These are phyloP conservation scores for Apiospora sp. DNA, from an alignment of 2,329 filamentous ascomycete genomes.

Conservation along the genomic window DNA sequence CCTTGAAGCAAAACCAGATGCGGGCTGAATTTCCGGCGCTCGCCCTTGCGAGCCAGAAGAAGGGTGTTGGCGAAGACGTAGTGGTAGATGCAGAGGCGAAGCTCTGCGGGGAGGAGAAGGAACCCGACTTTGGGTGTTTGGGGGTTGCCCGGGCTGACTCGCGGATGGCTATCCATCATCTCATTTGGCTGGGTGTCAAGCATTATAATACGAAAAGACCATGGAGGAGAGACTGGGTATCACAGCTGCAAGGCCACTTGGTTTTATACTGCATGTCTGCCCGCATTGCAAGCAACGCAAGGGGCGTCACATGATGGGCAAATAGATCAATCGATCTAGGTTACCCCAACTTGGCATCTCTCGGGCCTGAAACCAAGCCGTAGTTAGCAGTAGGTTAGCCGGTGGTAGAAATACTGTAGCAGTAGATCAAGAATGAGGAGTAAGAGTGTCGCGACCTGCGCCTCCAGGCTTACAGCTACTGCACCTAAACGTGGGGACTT, in stretches of 20 bases:
- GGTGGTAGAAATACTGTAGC: no score
- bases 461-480: not conserved
- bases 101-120: not conserved
- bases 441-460: not conserved
- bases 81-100: not conserved
- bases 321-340: no score
- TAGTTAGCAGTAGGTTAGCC: no score
- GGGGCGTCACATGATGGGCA: no score
- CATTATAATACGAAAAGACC: not conserved
- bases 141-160: not conserved
- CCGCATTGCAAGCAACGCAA: no score
- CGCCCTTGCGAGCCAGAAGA: not conserved
- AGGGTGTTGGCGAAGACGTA: not conserved
- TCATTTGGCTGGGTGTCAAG: not conserved
- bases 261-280: no score
- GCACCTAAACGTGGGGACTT: constrained; percentile 1
- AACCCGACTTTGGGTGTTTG: not conserved
- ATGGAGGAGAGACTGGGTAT: no score
- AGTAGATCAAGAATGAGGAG: no score
- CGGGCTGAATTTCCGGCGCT: not conserved
- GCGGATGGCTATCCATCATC: not conserved
- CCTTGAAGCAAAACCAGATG: not conserved
- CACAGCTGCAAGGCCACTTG: no score
- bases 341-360: no score
- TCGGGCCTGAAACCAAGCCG: no score